Percentiles rank a stretch among this genome's conserved stretches.
Conservation (phyloP, 371 early-diverging fungal species). For the Mucor irregularis region DNA sequence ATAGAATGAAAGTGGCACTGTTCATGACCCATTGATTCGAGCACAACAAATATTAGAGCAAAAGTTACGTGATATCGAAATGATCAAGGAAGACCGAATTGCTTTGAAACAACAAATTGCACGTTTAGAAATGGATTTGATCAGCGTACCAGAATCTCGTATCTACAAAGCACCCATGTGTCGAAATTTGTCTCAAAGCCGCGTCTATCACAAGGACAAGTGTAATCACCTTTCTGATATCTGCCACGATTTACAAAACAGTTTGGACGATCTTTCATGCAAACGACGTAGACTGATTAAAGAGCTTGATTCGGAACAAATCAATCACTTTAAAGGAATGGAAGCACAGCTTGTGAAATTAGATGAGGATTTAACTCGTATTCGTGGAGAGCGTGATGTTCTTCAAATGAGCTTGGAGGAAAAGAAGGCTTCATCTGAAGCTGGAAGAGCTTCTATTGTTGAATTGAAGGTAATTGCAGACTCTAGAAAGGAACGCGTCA, state of each 20-base stretch:
- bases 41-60: constrained; percentile 30
- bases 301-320: constrained; percentile 31
- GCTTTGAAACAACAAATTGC: constrained; percentile 39
- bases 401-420: constrained; percentile 30
- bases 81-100: constrained; percentile 43
- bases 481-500: constrained; percentile 32
- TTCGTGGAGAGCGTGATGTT: constrained; percentile 69
- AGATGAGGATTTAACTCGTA: constrained; percentile 76
- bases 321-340: constrained; percentile 33
- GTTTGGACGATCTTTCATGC: constrained; percentile 15
- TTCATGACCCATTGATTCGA: constrained; percentile 24
- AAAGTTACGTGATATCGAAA: constrained; percentile 37
- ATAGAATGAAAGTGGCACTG: neutral
- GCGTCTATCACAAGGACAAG: constrained; percentile 36
- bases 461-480: constrained; percentile 26
- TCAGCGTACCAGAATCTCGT: constrained; percentile 36
- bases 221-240: constrained; percentile 24
- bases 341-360: constrained; percentile 72
- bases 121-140: constrained; percentile 39
- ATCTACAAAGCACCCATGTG: constrained; percentile 36
- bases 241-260: constrained; percentile 25
- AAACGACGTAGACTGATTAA: constrained; percentile 27
- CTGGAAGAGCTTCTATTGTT: constrained; percentile 20
- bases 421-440: constrained; percentile 17
- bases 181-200: constrained; percentile 33